Conservation (phyloP, 768 basidiomycete genomes). For the Auriscalpium vulgare region DNA sequence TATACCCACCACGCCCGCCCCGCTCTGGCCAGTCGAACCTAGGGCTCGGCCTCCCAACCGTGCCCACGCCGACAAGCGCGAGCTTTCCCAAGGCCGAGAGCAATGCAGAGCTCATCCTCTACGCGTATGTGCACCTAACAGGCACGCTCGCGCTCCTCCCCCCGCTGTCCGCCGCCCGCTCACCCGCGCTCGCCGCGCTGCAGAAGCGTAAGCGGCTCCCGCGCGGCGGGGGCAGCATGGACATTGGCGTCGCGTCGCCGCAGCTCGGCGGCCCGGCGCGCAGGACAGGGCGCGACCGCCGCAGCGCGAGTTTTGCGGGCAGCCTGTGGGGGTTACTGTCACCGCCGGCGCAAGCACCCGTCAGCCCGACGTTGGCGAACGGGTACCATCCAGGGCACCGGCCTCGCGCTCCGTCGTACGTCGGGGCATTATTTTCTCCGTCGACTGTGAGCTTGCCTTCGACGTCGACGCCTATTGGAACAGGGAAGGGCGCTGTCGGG, state of each 20-base stretch:
- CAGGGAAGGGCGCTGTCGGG: conserved; percentile 18
- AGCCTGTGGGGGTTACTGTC: conserved; percentile 35
- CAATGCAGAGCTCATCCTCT: conserved; percentile 58
- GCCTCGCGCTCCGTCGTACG: conserved; percentile 16
- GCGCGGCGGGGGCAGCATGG: conserved; percentile 76
- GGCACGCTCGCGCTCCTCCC: conserved; percentile 60
- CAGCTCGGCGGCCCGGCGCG: conserved; percentile 15
- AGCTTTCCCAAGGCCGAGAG: not conserved
- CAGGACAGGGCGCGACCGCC: conserved; percentile 34
- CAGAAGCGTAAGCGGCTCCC: conserved; percentile 39
- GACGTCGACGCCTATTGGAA: conserved; percentile 4
- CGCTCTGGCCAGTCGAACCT: conserved; percentile 11
- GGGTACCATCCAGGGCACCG: conserved; percentile 17
- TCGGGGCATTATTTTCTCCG: conserved; percentile 7
- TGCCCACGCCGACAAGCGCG: conserved; percentile 4
- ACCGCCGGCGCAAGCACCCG: conserved; percentile 12
- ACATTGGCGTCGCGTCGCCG: conserved; percentile 47
- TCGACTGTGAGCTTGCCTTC: conserved; percentile 4
- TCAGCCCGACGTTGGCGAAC: conserved; percentile 2
- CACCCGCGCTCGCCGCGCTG: conserved; percentile 40
- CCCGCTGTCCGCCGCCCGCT: conserved; percentile 33
- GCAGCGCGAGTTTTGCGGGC: conserved; percentile 39
- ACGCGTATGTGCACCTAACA: conserved; percentile 76
- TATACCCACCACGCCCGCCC: conserved; percentile 20
- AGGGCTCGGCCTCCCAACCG: conserved; percentile 19